These are phyloP conservation scores for Mucor lusitanicus DNA, from an alignment of 371 early-diverging fungal species.

Conservation along the genomic window DNA sequence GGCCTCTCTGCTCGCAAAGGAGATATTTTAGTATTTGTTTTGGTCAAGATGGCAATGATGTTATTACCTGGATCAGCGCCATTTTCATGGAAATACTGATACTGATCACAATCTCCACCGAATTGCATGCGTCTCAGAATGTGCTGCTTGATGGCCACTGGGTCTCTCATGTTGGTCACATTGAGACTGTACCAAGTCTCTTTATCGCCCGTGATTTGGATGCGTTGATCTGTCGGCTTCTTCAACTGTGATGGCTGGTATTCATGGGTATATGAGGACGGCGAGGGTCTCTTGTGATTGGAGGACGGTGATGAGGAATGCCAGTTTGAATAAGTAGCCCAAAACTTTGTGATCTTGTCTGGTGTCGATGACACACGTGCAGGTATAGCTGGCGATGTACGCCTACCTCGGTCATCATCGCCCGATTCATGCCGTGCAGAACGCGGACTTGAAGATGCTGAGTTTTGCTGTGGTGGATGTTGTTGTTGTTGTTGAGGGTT, in stretches of 20 bases:
- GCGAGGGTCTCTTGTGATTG: neutral
- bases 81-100: constrained; percentile 55
- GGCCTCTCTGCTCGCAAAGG: constrained; percentile 17
- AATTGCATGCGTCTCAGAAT: constrained; percentile 52
- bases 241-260: neutral
- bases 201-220: constrained; percentile 58
- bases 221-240: constrained; percentile 33
- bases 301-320: constrained; percentile 19
- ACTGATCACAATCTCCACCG: constrained; percentile 42
- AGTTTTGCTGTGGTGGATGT: constrained; percentile 9
- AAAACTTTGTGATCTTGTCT: constrained; percentile 41
- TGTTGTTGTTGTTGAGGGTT: constrained; percentile 5
- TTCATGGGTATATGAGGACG: neutral
- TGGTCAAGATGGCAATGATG: constrained; percentile 5
- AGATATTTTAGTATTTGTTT: neutral
- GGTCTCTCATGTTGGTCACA: constrained; percentile 53
- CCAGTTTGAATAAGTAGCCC: constrained; percentile 45
- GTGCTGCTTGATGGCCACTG: constrained; percentile 46
- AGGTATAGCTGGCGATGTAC: constrained; percentile 37
- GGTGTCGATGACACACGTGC: constrained; percentile 45
- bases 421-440: constrained; percentile 21
- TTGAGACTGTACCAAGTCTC: constrained; percentile 61
- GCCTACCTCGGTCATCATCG: constrained; percentile 13
- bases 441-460: constrained; percentile 20
- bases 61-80: constrained; percentile 50